phyloP scores from a whole-genome alignment of 495 filamentous ascomycete genomes.

The Clohesyomyces aquaticus region DNA sequence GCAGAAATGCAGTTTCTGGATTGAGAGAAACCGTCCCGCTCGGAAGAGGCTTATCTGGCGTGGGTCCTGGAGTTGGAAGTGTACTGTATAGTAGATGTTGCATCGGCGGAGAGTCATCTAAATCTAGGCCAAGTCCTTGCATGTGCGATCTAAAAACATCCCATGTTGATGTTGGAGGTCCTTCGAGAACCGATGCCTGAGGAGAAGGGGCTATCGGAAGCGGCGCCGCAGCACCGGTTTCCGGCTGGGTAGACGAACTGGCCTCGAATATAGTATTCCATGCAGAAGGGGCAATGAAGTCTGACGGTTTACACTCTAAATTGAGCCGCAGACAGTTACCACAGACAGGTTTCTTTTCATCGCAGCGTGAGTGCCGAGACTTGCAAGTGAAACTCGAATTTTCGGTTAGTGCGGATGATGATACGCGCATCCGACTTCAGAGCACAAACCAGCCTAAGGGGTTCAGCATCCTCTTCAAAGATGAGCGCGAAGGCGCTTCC shows the following conservation, averaged over 20 bases:
- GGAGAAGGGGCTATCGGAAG: background rate
- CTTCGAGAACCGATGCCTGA: background rate
- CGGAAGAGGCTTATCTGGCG: background rate
- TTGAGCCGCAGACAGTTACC: constrained; percentile 34
- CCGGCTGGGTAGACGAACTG: background rate
- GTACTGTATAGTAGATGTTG: background rate
- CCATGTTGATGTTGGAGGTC: constrained; percentile 21
- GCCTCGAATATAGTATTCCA: constrained; percentile 17
- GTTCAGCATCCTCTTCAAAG: background rate
- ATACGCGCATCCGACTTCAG: background rate
- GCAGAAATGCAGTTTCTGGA: constrained; percentile 29
- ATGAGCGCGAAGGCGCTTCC: background rate
- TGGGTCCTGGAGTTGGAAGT: constrained; percentile 10
- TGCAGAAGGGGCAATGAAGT: constrained; percentile 35
- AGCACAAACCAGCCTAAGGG: constrained; percentile 8
- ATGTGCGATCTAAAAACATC: constrained; percentile 30
- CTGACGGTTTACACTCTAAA: constrained; percentile 29
- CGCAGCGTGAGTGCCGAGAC: constrained; percentile 32
- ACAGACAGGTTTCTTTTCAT: constrained; percentile 37
- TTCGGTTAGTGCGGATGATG: background rate
- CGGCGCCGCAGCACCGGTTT: background rate
- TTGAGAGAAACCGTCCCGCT: constrained; percentile 12
- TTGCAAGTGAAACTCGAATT: constrained; percentile 33
- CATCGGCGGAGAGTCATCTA: constrained; percentile 11
- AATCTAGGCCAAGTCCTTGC: background rate